phyloP scores from a whole-genome alignment of 2,329 filamentous ascomycete species.

The Aspergillus cejpii region DNA sequence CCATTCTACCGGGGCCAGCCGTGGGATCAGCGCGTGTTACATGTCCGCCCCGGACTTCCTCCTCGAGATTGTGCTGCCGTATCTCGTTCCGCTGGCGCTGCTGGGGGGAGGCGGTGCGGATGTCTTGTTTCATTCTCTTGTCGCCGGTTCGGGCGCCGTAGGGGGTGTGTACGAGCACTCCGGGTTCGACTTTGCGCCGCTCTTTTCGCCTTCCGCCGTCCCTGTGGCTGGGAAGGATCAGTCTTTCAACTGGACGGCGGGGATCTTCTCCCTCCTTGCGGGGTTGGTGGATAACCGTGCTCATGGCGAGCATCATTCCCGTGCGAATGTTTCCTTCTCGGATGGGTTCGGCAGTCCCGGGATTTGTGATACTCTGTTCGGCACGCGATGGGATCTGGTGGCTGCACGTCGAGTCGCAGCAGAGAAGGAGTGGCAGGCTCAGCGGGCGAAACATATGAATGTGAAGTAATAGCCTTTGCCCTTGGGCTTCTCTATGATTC shows the following conservation, averaged over 20 bases:
- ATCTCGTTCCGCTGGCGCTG: background rate
- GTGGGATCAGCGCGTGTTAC: slow-evolving; percentile 1
- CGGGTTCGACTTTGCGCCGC: background rate
- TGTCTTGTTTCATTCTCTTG: background rate
- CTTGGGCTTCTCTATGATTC: no score
- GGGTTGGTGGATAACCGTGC: background rate
- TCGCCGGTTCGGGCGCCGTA: background rate
- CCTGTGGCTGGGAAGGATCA: background rate
- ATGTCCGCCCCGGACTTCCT: background rate
- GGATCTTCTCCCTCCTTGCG: background rate
- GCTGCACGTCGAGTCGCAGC: background rate
- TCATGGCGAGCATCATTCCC: background rate
- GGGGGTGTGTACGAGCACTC: slow-evolving; percentile 1
- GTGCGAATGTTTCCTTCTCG: slow-evolving; percentile 1
- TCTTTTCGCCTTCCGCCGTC: background rate
- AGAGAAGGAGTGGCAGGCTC: slow-evolving; percentile 1
- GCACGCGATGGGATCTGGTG: slow-evolving; percentile 3
- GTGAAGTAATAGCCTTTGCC: background rate
- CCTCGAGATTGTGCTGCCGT: slow-evolving; percentile 1
- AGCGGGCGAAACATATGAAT: background rate
- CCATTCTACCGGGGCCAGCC: background rate
- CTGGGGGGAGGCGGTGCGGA: background rate
- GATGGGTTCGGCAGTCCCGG: slow-evolving; percentile 1
- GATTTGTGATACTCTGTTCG: background rate
- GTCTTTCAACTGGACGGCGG: background rate